Evolutionary conservation across 2,329 filamentous ascomycete genomes (phyloP).

Genomic region (Huntiella abstrusa): DNA sequence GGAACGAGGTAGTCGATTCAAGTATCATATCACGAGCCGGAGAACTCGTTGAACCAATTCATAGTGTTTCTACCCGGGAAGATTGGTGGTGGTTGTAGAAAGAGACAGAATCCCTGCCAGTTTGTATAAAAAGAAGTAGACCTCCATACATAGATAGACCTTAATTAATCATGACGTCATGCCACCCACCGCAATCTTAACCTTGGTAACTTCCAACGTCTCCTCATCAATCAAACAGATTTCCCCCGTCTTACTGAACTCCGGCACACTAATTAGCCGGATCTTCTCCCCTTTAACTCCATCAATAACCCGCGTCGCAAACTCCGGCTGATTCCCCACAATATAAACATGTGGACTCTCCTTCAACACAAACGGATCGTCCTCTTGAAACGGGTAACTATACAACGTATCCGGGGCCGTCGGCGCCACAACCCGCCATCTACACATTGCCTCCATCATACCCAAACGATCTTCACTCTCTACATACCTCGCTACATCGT

Average conservation of each 20-base stretch:
- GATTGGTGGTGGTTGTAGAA: conserved; percentile 8
- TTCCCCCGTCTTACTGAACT: conserved; percentile 60
- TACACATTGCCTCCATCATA: conserved; percentile 87
- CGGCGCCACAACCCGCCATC: conserved; percentile 80
- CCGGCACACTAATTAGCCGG: conserved; percentile 64
- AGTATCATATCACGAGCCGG: background rate
- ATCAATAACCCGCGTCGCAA: conserved; percentile 51
- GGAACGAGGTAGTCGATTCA: conserved; percentile 2
- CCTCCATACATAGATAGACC: no score
- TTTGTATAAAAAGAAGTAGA: background rate
- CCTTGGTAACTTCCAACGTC: conserved; percentile 56
- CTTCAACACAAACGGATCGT: conserved; percentile 76
- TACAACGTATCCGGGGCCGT: conserved; percentile 92
- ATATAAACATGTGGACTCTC: conserved; percentile 83
- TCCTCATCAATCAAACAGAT: conserved; percentile 72
- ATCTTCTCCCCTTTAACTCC: conserved; percentile 51
- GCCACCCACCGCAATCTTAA: conserved; percentile 32
- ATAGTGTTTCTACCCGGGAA: background rate
- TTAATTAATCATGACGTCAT: background rate
- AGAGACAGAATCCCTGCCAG: background rate
- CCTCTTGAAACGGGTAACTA: conserved; percentile 90
- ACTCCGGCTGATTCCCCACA: conserved; percentile 65
- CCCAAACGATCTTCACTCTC: conserved; percentile 56
- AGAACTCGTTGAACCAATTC: conserved; percentile 3
- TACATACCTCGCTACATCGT: conserved; percentile 86